These are phyloP conservation scores for Tylopilus subfusipes DNA, from an alignment of 768 basidiomycete genomes.

Conservation along the genomic window DNA sequence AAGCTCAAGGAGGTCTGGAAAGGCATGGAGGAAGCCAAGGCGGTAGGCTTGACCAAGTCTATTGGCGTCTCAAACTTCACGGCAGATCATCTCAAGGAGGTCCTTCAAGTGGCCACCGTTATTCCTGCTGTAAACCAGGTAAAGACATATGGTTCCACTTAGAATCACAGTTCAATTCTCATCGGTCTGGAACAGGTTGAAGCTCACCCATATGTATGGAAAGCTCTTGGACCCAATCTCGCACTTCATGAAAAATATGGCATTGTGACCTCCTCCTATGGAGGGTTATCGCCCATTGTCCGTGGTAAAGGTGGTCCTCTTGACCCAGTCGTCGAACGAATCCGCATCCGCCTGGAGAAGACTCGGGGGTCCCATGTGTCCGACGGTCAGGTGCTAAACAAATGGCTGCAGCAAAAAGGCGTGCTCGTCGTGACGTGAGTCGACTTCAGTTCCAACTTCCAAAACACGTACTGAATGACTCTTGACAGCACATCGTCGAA, in stretches of 20 bases:
- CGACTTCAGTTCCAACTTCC: not conserved
- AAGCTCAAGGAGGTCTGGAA: conserved; percentile 54
- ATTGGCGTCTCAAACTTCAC: conserved; percentile 57
- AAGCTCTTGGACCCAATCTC: conserved; percentile 36
- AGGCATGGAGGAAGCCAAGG: conserved; percentile 55
- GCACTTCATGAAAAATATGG: conserved; percentile 34
- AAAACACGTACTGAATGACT: not conserved
- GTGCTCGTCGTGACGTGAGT: conserved; percentile 33
- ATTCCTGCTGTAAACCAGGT: conserved; percentile 56
- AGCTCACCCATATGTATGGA: conserved; percentile 51
- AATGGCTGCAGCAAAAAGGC: conserved; percentile 30
- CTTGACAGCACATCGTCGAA: conserved; percentile 32
- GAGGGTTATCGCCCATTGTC: conserved; percentile 39
- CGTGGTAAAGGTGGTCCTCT: conserved; percentile 38
- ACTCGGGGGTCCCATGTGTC: conserved; percentile 27
- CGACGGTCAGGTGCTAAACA: conserved; percentile 27
- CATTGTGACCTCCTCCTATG: conserved; percentile 40
- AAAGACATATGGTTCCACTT: not conserved
- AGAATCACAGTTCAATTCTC: not conserved
- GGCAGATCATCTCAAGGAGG: conserved; percentile 38
- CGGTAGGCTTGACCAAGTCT: conserved; percentile 37
- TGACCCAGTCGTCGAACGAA: conserved; percentile 35
- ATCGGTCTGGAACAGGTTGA: conserved; percentile 39
- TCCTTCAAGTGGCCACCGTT: conserved; percentile 43
- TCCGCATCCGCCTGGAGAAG: conserved; percentile 29